Percentiles rank a stretch among this genome's conserved stretches.
phyloP scores from a whole-genome alignment of 352 stramenopile species.

The Achlya hypogyna region DNA sequence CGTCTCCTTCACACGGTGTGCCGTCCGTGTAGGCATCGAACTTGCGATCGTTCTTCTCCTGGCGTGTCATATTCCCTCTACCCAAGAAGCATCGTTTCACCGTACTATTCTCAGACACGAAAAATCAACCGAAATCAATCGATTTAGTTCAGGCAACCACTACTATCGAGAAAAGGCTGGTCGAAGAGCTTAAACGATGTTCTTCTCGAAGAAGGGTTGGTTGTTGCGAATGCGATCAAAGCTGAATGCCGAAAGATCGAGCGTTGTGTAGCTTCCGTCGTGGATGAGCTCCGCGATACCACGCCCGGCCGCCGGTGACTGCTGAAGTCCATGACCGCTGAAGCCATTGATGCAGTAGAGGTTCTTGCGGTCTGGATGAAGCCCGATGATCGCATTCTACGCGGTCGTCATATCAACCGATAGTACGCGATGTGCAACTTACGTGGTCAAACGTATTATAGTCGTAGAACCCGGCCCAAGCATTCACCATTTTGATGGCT shows the following conservation, averaged over 20 bases:
- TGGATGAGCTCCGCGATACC: conserved; percentile 69
- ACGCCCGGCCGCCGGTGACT: conserved; percentile 63
- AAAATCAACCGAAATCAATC: no score
- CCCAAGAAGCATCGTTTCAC: no score
- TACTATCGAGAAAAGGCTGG: no score
- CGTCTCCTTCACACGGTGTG: conserved; percentile 9
- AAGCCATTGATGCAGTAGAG: conserved; percentile 81
- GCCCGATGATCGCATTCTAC: conserved; percentile 77
- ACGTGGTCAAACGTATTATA: conserved; percentile 84
- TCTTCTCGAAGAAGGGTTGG: conserved; percentile 47
- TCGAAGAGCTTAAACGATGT: conserved; percentile 44
- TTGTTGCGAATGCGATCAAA: conserved; percentile 54
- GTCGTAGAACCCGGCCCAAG: conserved; percentile 79
- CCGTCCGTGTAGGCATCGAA: conserved; percentile 8
- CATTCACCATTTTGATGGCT: conserved; percentile 64
- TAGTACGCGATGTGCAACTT: background rate
- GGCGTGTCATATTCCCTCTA: background rate
- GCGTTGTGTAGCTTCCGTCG: conserved; percentile 57
- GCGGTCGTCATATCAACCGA: background rate
- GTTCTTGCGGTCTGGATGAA: conserved; percentile 68
- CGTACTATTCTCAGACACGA: no score
- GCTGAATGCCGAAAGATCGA: conserved; percentile 59
- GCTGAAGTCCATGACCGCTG: conserved; percentile 71
- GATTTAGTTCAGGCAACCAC: no score
- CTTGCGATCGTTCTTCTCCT: background rate